Evolutionary conservation across 2,329 filamentous ascomycete genomes (phyloP), one percentile per base, ranked within the genome.

Genomic region (Fusarium cicatricum): DNA sequence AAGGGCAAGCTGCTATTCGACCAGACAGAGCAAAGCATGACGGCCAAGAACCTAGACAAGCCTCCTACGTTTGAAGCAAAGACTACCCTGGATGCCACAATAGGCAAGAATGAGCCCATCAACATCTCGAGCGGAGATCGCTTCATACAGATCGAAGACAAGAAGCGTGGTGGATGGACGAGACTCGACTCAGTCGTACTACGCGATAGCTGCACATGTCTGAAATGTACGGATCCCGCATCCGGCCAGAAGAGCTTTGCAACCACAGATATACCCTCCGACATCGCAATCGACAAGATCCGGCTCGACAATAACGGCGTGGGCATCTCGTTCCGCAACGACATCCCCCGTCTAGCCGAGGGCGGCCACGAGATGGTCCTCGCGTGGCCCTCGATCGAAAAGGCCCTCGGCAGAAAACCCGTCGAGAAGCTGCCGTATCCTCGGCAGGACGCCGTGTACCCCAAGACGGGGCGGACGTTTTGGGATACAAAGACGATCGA

Each of bases 191-290:
- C 70, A 0, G 50, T 65, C 7, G 55, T 70, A 52, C 72, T 87
- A 14, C 83, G 85, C 21, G 85, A 88, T 62, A 73, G 75, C 16
- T 88, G 85, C 64, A 70, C 73, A 31, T 88, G 85, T 63, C 52
- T 70, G 0, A 64, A 65, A 11, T 88, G 85, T 69, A 77, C 83
- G 46, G 82, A 86, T 57, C 74, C 76, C 1, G 77, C 82, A n/a
- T 87, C 85, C 2, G 84, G 84, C 38, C 85, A 88, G 58, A 85
- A 86, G 70, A 82, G 74, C 55, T 82, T 80, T 64, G 73, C 75
- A 1, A 79, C 77, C 4, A 71, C 72, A 23, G 75, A 80, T 28
- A 72, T 83, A 5, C 73, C 74, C 6, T 19, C 59, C 2, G 41
- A 66, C 11, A 74, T 80, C 23, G 43, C 58, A 11, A 69, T 80